Conservation (phyloP, 805 yeast genomes). For the Cyberlindnera xylosilytica region DNA sequence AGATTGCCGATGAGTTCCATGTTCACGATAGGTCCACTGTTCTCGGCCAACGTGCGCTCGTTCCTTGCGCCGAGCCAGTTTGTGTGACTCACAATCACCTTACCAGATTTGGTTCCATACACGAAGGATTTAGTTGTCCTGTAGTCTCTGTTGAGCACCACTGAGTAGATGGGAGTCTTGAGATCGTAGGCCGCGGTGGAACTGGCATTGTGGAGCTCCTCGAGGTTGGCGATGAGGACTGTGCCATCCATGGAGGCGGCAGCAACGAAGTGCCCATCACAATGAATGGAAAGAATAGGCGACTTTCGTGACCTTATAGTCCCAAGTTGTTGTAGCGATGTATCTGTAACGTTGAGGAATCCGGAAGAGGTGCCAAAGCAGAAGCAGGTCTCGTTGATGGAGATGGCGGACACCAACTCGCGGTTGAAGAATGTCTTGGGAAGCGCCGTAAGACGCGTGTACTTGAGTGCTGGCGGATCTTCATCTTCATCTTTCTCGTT, state of each 20-base stretch:
- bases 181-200: conserved; percentile 61
- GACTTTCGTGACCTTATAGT: conserved; percentile 85
- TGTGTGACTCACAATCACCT: conserved; percentile 66
- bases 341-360: conserved; percentile 59
- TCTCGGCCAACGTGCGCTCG: conserved; percentile 55
- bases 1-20: conserved; percentile 62
- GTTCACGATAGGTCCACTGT: conserved; percentile 68
- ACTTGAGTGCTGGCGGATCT: conserved; percentile 72
- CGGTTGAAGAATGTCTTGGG: conserved; percentile 68
- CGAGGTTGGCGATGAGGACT: conserved; percentile 71
- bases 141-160: conserved; percentile 74
- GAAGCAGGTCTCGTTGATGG: conserved; percentile 55
- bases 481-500: conserved; percentile 42
- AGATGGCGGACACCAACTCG: conserved; percentile 76
- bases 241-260: conserved; percentile 95
- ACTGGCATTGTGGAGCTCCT: conserved; percentile 16
- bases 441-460: conserved; percentile 62
- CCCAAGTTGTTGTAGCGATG: conserved; percentile 59
- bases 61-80: conserved; percentile 86
- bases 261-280: conserved; percentile 74
- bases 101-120: conserved; percentile 89
- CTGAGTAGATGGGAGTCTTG: conserved; percentile 84
- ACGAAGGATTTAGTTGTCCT: conserved; percentile 59
- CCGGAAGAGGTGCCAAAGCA: conserved; percentile 93
- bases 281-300: conserved; percentile 62